Base-by-base conservation (phyloP, 1,284 basidiomycete species). In the Tausonia pullulans region DNA sequence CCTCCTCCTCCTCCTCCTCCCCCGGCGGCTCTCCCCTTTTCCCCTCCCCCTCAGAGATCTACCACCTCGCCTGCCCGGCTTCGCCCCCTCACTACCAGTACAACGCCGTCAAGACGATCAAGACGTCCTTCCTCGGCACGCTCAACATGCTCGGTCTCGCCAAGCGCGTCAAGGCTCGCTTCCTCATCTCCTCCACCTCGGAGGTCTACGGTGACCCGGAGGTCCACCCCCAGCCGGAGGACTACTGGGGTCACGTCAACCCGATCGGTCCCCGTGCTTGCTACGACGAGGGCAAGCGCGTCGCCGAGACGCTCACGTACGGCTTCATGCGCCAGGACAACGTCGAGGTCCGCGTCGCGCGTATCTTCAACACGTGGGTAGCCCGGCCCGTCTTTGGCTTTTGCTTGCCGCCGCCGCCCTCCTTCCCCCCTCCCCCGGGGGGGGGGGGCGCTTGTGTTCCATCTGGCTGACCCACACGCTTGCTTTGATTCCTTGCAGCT, bases 81-180 rank as follows among this genome's bases (percentile, higher is more conserved):
- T 96, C 93, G 10, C 93, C 93, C 45, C 89, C 90, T 62, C 91
- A 94, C 75, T 95, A 96, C 77, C 92, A 96, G 74, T 90, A 87
- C 76, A 93, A 96, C 78, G 87, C 92, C 7, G 87, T 97, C 70
- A 96, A 97, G 78, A 97, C 93, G 16, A 85, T 98, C 79, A 98
- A 98, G 79, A 98, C 95, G 1, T 95, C 92, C 43, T 98, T 98
- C 78, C 84, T 94, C 82, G 95, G 95, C 58, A 94, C 93, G 6
- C 79, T 95, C 69, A 98, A 98, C 79, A 95, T 97, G 90, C 87
- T 98, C 59, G 95, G 91, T 67, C 83, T 98, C n/a, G 95, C 95
- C 11, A 98, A 97, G 78, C 88, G 93, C 67, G 92, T 88, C 62
- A 97, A 97, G 77, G 95, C 95, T 9, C 85, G 94, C 62, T 98